Evolutionary conservation across 2,329 filamentous ascomycete species (phyloP).

Genomic region (Zasmidium cellare): DNA sequence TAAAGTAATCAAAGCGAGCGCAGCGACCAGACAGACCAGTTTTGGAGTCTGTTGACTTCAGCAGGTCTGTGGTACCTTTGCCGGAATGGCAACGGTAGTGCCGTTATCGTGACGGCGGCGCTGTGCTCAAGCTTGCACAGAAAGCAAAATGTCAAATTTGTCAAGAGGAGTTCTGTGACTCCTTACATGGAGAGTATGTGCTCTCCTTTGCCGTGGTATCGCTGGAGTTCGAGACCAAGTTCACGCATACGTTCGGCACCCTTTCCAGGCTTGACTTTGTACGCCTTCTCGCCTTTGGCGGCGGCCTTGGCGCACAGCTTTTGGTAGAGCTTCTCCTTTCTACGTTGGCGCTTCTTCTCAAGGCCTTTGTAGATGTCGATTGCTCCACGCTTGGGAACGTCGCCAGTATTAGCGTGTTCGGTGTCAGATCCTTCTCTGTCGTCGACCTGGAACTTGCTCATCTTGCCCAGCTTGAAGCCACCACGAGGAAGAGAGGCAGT

Average conservation of each 20-base stretch:
- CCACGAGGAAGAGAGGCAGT: slow-evolving; percentile 86
- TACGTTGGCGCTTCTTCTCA: slow-evolving; percentile 88
- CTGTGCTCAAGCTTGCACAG: slow-evolving; percentile 24
- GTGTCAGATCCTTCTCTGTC: slow-evolving; percentile 40
- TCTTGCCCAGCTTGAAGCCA: slow-evolving; percentile 54
- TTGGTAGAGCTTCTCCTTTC: slow-evolving; percentile 87
- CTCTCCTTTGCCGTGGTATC: slow-evolving; percentile 66
- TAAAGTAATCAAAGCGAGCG: slow-evolving; percentile 12
- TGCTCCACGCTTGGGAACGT: slow-evolving; percentile 79
- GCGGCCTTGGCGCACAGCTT: slow-evolving; percentile 84
- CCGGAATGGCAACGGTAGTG: slow-evolving; percentile 2
- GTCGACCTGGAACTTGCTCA: slow-evolving; percentile 34
- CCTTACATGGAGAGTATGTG: slow-evolving; percentile 48
- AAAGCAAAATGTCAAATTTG: slow-evolving; percentile 7
- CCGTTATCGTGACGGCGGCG: slow-evolving; percentile 23
- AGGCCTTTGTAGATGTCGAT: slow-evolving; percentile 97
- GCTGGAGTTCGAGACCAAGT: slow-evolving; percentile 84
- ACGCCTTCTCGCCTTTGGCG: slow-evolving; percentile 61
- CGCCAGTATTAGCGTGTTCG: slow-evolving; percentile 34
- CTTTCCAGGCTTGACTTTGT: slow-evolving; percentile 74
- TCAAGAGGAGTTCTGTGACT: not conserved
- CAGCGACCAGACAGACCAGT: slow-evolving; percentile 22
- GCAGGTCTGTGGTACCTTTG: slow-evolving; percentile 1
- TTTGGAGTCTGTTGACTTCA: slow-evolving; percentile 2
- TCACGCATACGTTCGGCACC: slow-evolving; percentile 93